Conservation (phyloP, 2,329 filamentous ascomycete species). For the Fonsecaea pugnacius region DNA sequence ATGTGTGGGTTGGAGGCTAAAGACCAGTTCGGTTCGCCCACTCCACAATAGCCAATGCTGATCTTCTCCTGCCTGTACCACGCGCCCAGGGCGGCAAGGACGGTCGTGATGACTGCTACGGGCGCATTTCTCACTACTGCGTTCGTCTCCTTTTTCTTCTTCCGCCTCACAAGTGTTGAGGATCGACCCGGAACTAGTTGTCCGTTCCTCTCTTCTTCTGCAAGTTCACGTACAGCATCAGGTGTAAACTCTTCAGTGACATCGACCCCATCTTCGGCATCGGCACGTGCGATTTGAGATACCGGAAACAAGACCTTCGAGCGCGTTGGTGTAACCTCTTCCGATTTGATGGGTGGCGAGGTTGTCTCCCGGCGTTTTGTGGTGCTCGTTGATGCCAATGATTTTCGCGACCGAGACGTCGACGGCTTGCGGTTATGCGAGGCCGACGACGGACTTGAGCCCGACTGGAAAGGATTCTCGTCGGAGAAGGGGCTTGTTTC, state of each 20-base stretch:
- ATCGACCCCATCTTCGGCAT: slow-evolving; percentile 57
- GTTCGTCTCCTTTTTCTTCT: slow-evolving; percentile 52
- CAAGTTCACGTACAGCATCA: slow-evolving; percentile 80
- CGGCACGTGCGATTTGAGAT: slow-evolving; percentile 50
- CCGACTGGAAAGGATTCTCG: slow-evolving; percentile 92
- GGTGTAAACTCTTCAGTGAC: slow-evolving; percentile 92
- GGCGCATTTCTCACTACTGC: slow-evolving; percentile 67
- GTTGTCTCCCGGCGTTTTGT: slow-evolving; percentile 56
- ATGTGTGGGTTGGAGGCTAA: slow-evolving; percentile 64
- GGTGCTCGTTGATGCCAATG: slow-evolving; percentile 39
- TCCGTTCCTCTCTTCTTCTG: slow-evolving; percentile 57
- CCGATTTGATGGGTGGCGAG: slow-evolving; percentile 54
- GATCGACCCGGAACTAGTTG: slow-evolving; percentile 33
- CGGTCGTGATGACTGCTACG: slow-evolving; percentile 70
- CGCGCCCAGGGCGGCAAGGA: slow-evolving; percentile 72
- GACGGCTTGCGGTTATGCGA: slow-evolving; percentile 52
- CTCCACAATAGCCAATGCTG: slow-evolving; percentile 91
- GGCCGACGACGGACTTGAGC: slow-evolving; percentile 68
- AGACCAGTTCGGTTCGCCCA: slow-evolving; percentile 68
- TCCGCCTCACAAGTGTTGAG: slow-evolving; percentile 47
- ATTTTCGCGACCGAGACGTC: slow-evolving; percentile 53
- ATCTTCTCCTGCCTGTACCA: slow-evolving; percentile 96
- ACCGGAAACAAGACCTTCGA: slow-evolving; percentile 58
- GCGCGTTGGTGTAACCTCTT: slow-evolving; percentile 60
- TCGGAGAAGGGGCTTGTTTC: slow-evolving; percentile 73